Base-by-base conservation (phyloP, 2,329 filamentous ascomycete genomes). In the Apiospora sp. region DNA sequence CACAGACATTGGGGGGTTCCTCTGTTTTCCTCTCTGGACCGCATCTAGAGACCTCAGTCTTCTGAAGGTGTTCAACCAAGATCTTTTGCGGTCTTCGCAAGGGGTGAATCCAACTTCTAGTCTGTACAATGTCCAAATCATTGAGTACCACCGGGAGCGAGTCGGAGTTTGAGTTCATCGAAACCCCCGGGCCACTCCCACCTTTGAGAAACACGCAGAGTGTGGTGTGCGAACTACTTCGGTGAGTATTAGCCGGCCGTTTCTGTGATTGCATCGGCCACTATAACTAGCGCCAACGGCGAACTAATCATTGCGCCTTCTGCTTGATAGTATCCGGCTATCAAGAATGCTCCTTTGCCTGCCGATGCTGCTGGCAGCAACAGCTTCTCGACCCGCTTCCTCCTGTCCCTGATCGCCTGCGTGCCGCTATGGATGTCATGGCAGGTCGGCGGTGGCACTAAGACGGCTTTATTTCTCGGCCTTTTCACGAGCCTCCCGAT, bases 291-390 rank as follows among this genome's bases (percentile, higher is more conserved):
- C 41, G n/a, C 24, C 41, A 69, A 30, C 24, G n/a, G 67, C 16
- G 4, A 46, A n/a, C 30, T 69, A 67, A 44, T 10, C 30, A 22
- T 64, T 13, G 22, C 22, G 19, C 19, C 58, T 51, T 6, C n/a
- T 41, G 30, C 76, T 78, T 67, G 78, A 74, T 80, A 97, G 95
- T 96, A 91, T 80, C 92, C 94, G 44, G 86, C 94, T 74, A 98
- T 98, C 86, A 94, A 97, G 82, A 98, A 98, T 90, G 94, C 92
- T 68, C 95, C 96, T 76, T 91, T 98, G 61, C 96, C 96, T 49
- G 96, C 95, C 76, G 96, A 99, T 83, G 94, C 91, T 69, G 86
- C 94, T 70, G 93, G 95, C 76, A 91, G 89, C 83, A 94, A 97
- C 77, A 92, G 87, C 84, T 99, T 98, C 91, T 95, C 92, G 85